Evolutionary conservation across 2,329 filamentous ascomycete species (phyloP), one percentile per base, ranked within the genome.

Genomic region (Xylariales sp.): DNA sequence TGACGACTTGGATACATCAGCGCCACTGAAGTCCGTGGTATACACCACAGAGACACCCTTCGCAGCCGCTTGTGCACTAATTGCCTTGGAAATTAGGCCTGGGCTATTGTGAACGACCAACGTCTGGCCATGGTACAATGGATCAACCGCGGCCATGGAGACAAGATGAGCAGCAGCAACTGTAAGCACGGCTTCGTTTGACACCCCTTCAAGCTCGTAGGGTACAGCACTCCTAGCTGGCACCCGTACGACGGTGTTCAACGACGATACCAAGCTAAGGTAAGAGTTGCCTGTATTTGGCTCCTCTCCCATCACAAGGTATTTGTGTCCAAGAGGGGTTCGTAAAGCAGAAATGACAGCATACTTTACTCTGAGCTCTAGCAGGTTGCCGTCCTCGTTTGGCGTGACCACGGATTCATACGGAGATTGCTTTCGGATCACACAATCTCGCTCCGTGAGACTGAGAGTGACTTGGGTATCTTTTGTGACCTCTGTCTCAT

Each of bases 301-400:
- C 2, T 36, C n/a, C 19, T 12, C 19, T 6, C 33, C 33, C 12
- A 24, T 7, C 5, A 28, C 33, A 17, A 36, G 4, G 33, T 27
- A 36, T 23, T 15, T 27, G 14, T 24, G 33, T 6, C 33, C 33
- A 28, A 36, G 21, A 5, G 23, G 21, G 13, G 33, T 36, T 12
- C 19, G 20, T 13, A 36, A 12, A 16, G 33, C 20, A 7, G 20
- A 18, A 15, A 36, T 6, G 12, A 24, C 21, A 4, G 33, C 12
- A 16, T 36, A 17, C 3, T 14, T 24, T 6, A 18, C 15, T 6
- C 17, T 13, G 4, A 36, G 12, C n/a, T 36, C 33, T 10, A 36
- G 17, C 15, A n/a, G 15, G 12, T 24, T 23, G 20, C 19, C 25
- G 23, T n/a, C n/a, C n/a, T n/a, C n/a, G n/a, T n/a, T n/a, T n/a